phyloP scores from a whole-genome alignment of 306 rosid species.

The Lathyrus aphaca region DNA sequence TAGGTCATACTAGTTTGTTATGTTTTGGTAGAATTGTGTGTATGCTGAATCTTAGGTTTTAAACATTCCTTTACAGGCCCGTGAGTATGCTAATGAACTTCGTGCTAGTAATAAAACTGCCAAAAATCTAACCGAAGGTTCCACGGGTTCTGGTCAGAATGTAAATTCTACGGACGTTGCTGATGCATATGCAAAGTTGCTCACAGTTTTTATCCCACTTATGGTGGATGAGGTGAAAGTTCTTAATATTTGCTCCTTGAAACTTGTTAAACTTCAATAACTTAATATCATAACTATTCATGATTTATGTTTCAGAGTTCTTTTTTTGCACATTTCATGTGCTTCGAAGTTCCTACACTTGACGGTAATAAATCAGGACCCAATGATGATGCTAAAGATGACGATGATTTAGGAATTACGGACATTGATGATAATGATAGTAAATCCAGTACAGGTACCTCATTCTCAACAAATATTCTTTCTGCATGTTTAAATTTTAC shows the following conservation, averaged over 20 bases:
- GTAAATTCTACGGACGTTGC: constrained; percentile 74
- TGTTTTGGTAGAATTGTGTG: constrained; percentile 29
- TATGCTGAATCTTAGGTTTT: constrained; percentile 37
- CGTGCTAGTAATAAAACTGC: constrained; percentile 82
- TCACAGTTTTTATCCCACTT: constrained; percentile 91
- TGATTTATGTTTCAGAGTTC: constrained; percentile 72
- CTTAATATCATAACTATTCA: constrained; percentile 29
- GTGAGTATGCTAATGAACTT: constrained; percentile 94
- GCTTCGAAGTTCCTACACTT: constrained; percentile 84
- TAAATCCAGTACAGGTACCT: constrained; percentile 51
- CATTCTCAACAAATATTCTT: constrained; percentile 12
- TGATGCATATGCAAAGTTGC: constrained; percentile 90
- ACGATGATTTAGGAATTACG: constrained; percentile 83
- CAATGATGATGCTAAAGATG: constrained; percentile 48
- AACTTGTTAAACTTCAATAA: constrained; percentile 8
- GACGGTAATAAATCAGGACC: constrained; percentile 58
- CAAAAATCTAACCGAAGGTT: constrained; percentile 66
- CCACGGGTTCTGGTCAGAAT: constrained; percentile 75
- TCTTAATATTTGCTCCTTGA: constrained; percentile 16
- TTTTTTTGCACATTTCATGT: constrained; percentile 89
- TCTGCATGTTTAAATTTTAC: constrained; percentile 1
- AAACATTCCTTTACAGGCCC: constrained; percentile 63
- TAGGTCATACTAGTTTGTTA: constrained; percentile 17
- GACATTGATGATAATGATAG: constrained; percentile 75
- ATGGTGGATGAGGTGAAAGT: constrained; percentile 90